phyloP scores from a whole-genome alignment of 257 asterid species.

The Solanum virginianum region DNA sequence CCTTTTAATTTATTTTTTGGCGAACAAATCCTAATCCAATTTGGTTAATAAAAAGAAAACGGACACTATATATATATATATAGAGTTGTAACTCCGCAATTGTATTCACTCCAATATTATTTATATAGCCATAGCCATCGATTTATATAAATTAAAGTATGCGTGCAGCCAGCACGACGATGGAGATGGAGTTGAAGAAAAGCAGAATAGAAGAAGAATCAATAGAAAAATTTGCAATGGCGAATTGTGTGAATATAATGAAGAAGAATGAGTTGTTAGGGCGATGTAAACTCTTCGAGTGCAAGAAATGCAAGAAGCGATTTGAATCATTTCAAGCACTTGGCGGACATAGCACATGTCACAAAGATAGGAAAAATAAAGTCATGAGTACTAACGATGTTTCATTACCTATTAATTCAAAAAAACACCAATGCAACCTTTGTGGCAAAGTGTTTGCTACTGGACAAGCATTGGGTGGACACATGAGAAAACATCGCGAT shows the following conservation, averaged over 20 bases:
- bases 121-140: neutral
- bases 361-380: neutral
- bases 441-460: neutral
- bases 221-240: neutral
- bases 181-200: neutral
- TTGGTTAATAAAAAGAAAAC: neutral
- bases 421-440: neutral
- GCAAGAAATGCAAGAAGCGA: neutral
- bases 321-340: neutral
- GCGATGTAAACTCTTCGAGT: neutral
- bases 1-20: neutral
- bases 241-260: neutral
- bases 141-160: too few species aligned
- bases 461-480: neutral
- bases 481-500: neutral
- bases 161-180: neutral
- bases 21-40: neutral
- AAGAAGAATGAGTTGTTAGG: neutral
- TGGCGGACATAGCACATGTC: neutral
- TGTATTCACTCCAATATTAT: neutral
- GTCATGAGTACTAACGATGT: neutral
- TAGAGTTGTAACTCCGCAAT: neutral
- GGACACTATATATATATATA: neutral
- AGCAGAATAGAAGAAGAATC: neutral
- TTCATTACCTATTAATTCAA: neutral